Conservation (phyloP, 495 filamentous ascomycete species). For the Neurospora pannonica region DNA sequence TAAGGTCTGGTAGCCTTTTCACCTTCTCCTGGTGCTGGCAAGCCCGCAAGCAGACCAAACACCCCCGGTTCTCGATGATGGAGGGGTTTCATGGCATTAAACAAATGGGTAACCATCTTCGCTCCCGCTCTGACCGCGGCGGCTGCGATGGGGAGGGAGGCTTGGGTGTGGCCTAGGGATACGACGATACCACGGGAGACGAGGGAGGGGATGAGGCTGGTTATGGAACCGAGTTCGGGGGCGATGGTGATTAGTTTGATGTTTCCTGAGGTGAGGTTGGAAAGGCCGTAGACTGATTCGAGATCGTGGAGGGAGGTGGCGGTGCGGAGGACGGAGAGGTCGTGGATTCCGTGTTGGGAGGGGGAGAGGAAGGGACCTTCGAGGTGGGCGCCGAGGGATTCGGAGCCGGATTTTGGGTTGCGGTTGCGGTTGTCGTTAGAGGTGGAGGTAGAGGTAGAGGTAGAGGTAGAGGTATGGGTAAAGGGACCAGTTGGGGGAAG, state of each 20-base stretch:
- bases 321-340: conserved; percentile 50
- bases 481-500: conserved; percentile 32
- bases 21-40: too few relatives aligned
- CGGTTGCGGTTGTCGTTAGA: conserved; percentile 8
- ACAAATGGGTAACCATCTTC: conserved; percentile 80
- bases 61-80: conserved; percentile 80
- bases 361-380: conserved; percentile 77
- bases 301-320: conserved; percentile 48
- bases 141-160: conserved; percentile 65
- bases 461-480: neutral
- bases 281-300: conserved; percentile 56
- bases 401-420: conserved; percentile 56
- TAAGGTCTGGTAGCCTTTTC: neutral
- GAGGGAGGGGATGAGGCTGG: conserved; percentile 50
- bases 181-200: conserved; percentile 52
- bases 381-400: conserved; percentile 74
- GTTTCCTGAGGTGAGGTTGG: conserved; percentile 41
- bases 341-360: conserved; percentile 64
- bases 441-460: neutral
- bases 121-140: conserved; percentile 58
- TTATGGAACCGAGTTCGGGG: conserved; percentile 62
- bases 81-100: conserved; percentile 82
- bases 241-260: conserved; percentile 76
- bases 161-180: conserved; percentile 74
- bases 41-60: conserved; percentile 53